Evolutionary conservation across 176 grass and related monocot species (phyloP).

Genomic region (Thinopyrum elongatum): DNA sequence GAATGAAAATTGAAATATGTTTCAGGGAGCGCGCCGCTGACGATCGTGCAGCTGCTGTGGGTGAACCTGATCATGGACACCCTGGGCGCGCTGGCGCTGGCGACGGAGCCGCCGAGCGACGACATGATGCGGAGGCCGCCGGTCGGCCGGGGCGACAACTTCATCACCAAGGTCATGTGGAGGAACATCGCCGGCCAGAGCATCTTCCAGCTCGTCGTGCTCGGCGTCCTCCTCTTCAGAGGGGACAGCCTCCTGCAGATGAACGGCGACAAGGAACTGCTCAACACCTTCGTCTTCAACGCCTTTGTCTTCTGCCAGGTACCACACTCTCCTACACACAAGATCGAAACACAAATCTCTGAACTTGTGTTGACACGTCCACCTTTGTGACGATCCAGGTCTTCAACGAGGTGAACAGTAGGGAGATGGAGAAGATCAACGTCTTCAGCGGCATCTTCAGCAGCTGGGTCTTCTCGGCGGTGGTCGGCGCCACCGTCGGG

Average conservation of each 20-base stretch:
- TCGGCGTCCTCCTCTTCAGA: conserved; percentile 63
- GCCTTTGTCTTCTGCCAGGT: conserved; percentile 94
- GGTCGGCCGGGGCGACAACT: conserved; percentile 57
- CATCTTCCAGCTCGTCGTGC: conserved; percentile 74
- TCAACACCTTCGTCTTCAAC: conserved; percentile 94
- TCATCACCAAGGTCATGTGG: conserved; percentile 96
- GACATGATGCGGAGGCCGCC: conserved; percentile 68
- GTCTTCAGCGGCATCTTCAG: conserved; percentile 73
- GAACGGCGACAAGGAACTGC: conserved; percentile 16
- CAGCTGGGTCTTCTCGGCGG: conserved; percentile 75
- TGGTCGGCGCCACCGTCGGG: conserved; percentile 48
- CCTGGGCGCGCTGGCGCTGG: conserved; percentile 79
- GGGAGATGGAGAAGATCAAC: conserved; percentile 95
- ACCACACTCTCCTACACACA: background rate
- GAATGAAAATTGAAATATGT: too few species aligned
- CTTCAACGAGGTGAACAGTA: conserved; percentile 93
- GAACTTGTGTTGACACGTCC: background rate
- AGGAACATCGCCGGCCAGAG: conserved; percentile 89
- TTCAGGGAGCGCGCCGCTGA: conserved; percentile 81
- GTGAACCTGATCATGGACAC: conserved; percentile 99
- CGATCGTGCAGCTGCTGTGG: conserved; percentile 88
- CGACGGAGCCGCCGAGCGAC: conserved; percentile 78
- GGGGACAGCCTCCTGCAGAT: conserved; percentile 56
- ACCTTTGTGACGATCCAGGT: conserved; percentile 36
- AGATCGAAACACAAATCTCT: background rate